Evolutionary conservation across 129 eudicot species (phyloP).

Genomic region (Scalesia atractyloides): DNA sequence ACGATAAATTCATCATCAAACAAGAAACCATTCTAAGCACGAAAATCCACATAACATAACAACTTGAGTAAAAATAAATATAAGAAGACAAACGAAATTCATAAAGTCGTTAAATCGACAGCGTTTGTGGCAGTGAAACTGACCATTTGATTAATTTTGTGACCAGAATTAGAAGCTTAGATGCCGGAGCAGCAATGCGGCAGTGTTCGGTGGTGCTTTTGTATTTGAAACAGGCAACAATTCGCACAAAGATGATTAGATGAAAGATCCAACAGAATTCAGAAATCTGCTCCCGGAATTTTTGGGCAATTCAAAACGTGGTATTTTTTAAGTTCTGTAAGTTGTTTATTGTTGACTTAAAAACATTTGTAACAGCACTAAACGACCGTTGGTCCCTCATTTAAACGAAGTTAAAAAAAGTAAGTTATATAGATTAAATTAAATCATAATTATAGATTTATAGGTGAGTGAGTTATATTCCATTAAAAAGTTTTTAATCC

Average conservation of each 20-base stretch:
- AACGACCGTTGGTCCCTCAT: neutral
- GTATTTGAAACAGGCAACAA: neutral
- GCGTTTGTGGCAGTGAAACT: neutral
- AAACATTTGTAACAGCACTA: neutral
- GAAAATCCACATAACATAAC: neutral
- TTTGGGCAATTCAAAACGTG: neutral
- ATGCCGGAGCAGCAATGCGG: neutral
- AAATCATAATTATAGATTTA: too few relatives aligned
- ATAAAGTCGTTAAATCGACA: neutral
- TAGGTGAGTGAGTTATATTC: too few relatives aligned
- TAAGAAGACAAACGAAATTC: neutral
- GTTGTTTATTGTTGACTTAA: neutral
- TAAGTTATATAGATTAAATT: neutral
- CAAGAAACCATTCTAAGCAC: neutral
- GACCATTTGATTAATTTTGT: slow-evolving; percentile 13
- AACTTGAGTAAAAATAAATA: neutral
- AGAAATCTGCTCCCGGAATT: neutral
- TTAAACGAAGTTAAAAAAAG: neutral
- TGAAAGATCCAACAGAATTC: neutral
- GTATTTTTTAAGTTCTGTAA: neutral
- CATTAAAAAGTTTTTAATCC: too few relatives aligned
- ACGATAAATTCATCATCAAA: neutral
- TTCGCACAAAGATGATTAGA: neutral
- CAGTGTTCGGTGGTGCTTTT: neutral
- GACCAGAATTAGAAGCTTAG: neutral